Percentiles rank a stretch among this genome's conserved stretches.
Conservation (phyloP, 495 filamentous ascomycete species). For the Aspergillus sclerotioniger region DNA sequence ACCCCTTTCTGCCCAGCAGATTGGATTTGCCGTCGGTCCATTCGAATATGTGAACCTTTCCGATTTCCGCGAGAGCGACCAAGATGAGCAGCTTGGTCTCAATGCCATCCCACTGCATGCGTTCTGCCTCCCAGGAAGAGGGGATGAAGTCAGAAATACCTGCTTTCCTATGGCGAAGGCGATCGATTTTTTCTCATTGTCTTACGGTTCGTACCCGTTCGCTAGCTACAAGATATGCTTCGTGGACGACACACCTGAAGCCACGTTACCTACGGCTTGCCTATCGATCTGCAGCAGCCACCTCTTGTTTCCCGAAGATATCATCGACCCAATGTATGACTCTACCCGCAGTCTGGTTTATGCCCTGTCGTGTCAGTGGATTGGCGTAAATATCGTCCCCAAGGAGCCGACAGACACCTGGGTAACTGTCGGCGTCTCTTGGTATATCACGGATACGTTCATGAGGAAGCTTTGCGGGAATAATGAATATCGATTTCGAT, state of each 20-base stretch:
- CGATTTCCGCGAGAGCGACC: constrained; percentile 82
- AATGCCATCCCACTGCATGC: constrained; percentile 82
- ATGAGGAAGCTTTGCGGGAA: constrained; percentile 87
- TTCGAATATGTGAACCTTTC: constrained; percentile 91
- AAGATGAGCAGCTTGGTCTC: constrained; percentile 82
- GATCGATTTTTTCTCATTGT: constrained; percentile 81
- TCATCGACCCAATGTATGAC: constrained; percentile 78
- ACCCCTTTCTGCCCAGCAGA: constrained; percentile 75
- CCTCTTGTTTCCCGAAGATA: constrained; percentile 75
- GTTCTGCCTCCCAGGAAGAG: constrained; percentile 83
- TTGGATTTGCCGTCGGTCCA: constrained; percentile 89
- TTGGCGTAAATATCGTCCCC: constrained; percentile 83
- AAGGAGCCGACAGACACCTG: constrained; percentile 78
- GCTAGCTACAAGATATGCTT: constrained; percentile 88
- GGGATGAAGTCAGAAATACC: constrained; percentile 76
- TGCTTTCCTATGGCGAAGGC: constrained; percentile 74
- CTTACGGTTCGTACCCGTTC: constrained; percentile 84
- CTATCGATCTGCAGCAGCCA: constrained; percentile 85
- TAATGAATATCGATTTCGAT: constrained; percentile 89
- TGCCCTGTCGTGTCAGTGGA: constrained; percentile 88
- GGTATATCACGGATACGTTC: constrained; percentile 90
- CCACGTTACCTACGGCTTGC: constrained; percentile 72
- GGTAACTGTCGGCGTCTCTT: constrained; percentile 87
- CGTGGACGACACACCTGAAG: constrained; percentile 77
- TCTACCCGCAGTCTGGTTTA: constrained; percentile 75